Conservation (phyloP, 805 yeast species). For the Isabelozyma rhagii region DNA sequence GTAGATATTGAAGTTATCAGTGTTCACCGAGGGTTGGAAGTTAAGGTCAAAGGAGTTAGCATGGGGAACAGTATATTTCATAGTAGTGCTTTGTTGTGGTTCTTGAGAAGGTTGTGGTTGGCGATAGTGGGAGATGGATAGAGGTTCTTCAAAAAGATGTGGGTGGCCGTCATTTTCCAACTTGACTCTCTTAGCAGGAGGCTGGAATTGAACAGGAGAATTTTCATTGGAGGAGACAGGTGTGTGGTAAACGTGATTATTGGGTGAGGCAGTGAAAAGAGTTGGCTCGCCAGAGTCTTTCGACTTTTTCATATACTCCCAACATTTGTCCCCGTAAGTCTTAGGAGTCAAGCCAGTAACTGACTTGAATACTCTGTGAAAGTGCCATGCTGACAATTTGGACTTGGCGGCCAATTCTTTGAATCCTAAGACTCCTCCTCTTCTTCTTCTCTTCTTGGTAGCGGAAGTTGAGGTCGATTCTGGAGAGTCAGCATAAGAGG, state of each 20-base stretch:
- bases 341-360: slow-evolving; percentile 87
- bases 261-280: not conserved
- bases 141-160: not conserved
- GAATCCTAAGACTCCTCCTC: slow-evolving; percentile 80
- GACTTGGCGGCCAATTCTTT: slow-evolving; percentile 85
- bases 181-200: slow-evolving; percentile 10
- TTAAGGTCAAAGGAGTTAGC: slow-evolving; percentile 10
- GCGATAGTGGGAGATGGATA: not conserved
- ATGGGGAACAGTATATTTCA: slow-evolving; percentile 7
- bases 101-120: not conserved
- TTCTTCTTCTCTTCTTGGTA: slow-evolving; percentile 46
- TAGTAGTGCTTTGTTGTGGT: not conserved
- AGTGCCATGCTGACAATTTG: slow-evolving; percentile 87
- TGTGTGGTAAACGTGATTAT: slow-evolving; percentile 4
- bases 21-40: slow-evolving; percentile 8
- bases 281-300: slow-evolving; percentile 15
- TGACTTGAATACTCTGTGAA: slow-evolving; percentile 83
- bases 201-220: slow-evolving; percentile 8
- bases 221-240: slow-evolving; percentile 7
- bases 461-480: slow-evolving; percentile 3
- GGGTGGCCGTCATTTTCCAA: slow-evolving; percentile 1
- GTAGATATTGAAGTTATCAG: slow-evolving; percentile 7
- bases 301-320: slow-evolving; percentile 48
- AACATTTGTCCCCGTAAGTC: slow-evolving; percentile 83
- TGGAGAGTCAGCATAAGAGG: slow-evolving; percentile 14